Base-by-base conservation (phyloP, 1,284 basidiomycete species). In the Quambalaria eucalypti region DNA sequence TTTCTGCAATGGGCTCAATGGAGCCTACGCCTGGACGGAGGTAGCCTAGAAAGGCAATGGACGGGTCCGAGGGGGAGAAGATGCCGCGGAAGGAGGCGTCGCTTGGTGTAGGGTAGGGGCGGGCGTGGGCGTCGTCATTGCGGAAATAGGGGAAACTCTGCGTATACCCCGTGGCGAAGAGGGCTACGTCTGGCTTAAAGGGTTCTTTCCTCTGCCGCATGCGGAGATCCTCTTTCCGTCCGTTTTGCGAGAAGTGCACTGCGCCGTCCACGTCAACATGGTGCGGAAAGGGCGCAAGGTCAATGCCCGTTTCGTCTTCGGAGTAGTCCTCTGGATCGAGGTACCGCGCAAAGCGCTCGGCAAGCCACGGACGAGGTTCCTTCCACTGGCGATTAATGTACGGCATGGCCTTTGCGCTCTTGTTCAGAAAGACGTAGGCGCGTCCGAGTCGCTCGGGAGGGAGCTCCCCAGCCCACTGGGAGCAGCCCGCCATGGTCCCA, bases 1-100 rank as follows among this genome's bases (percentile, higher is more conserved):
- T 82, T 72, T 85, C 84, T 1, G 83, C 80, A 51, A 85, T 82
- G 0, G 84, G 83, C 0, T 84, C 84, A 52, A 85, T 85, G 0
- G 84, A 84, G 57, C 83, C 83, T 70, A 62, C 59, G 38, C 82
- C 84, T 3, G 84, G 83, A 21, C 83, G 75, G 1, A 85, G 80
- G 66, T 84, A 85, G 0, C 84, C 84, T 2, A 85, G 81, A 62
- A 82, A 85, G 0, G 77, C 81, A 9, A 85, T 77, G 42, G 69
- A 79, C 46, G 81, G 77, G 61, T 84, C 82, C 2, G 79, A 79
- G 7, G 70, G 70, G 48, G 76, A 78, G 12, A 80, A 78, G 4
- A 85, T 72, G 59, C 83, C 82, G 38, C 84, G 74, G 36, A 83
- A 76, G 53, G 82, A 78, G 9, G 81, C 81, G 30, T 82, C 78